Percentiles rank a stretch among this genome's conserved stretches.
Conservation (phyloP, 257 asterid species). For the Vinca minor region DNA sequence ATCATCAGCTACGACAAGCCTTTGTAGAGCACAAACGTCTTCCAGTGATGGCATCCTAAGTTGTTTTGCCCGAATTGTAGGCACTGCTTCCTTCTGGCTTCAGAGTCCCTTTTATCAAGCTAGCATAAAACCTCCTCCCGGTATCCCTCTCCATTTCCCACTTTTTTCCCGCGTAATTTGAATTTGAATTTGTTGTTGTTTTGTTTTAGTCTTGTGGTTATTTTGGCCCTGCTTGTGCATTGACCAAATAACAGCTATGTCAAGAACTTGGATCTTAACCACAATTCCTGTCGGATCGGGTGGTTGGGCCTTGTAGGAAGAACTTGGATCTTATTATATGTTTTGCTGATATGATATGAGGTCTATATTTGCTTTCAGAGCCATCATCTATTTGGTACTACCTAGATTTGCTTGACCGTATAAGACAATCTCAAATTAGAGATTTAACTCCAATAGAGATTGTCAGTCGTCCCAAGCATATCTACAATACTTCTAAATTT, state of each 20-base stretch:
- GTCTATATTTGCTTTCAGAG: neutral
- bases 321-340: too few species aligned
- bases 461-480: conserved; percentile 71
- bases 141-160: too few species aligned
- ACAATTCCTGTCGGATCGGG: too few species aligned
- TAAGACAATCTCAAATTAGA: too few species aligned
- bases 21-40: conserved; percentile 32
- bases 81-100: neutral
- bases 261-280: too few species aligned
- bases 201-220: neutral
- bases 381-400: neutral
- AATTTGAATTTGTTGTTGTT: neutral
- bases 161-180: too few species aligned
- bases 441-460: neutral
- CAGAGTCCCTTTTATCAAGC: neutral
- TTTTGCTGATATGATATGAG: neutral
- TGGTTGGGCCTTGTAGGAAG: too few species aligned
- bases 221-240: neutral
- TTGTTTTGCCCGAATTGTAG: neutral
- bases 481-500: conserved; percentile 80
- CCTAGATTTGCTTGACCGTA: neutral
- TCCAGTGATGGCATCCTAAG: conserved; percentile 48
- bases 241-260: too few species aligned
- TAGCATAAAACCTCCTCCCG: too few species aligned
- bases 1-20: conserved; percentile 56